Conservation (phyloP, 768 basidiomycete genomes). For the Pulveroboletus sp. region DNA sequence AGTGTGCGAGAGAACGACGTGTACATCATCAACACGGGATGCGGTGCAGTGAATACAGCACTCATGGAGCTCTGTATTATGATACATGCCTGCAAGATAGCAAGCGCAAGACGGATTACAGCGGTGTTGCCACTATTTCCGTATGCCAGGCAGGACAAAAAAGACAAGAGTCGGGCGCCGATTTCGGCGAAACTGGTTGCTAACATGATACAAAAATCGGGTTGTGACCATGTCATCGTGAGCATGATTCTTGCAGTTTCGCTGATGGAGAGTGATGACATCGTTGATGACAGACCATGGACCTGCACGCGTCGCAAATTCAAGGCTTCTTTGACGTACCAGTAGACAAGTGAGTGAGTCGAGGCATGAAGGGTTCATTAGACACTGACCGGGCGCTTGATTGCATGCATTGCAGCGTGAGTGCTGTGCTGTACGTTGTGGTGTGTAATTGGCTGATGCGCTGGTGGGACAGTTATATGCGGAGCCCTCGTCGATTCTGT, state of each 20-base stretch:
- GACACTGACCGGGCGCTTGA: slow-evolving; percentile 13
- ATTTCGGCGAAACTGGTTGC: slow-evolving; percentile 98
- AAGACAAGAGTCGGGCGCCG: slow-evolving; percentile 97
- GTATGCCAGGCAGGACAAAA: slow-evolving; percentile 97
- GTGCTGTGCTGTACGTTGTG: slow-evolving; percentile 25
- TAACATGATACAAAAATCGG: slow-evolving; percentile 90
- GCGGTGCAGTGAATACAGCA: slow-evolving; percentile 82
- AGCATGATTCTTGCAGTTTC: slow-evolving; percentile 30
- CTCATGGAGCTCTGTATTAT: slow-evolving; percentile 99
- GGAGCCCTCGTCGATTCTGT: slow-evolving; percentile 91
- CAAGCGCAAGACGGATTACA: slow-evolving; percentile 96
- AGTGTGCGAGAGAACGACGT: slow-evolving; percentile 98
- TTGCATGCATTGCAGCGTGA: slow-evolving; percentile 39
- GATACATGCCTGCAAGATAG: slow-evolving; percentile 99
- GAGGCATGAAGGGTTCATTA: background rate
- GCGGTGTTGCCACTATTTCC: slow-evolving; percentile 98
- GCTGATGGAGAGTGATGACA: slow-evolving; percentile 2
- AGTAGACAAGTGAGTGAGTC: slow-evolving; percentile 87
- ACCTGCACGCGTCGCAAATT: slow-evolving; percentile 97
- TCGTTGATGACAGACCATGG: slow-evolving; percentile 72
- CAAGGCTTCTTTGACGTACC: slow-evolving; percentile 99
- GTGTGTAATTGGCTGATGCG: slow-evolving; percentile 19
- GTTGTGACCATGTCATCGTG: slow-evolving; percentile 96
- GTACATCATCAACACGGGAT: slow-evolving; percentile 95
- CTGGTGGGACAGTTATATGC: slow-evolving; percentile 67